Base-by-base conservation (phyloP, 2,329 filamentous ascomycete species). In the Cercospora zeae-maydis region DNA sequence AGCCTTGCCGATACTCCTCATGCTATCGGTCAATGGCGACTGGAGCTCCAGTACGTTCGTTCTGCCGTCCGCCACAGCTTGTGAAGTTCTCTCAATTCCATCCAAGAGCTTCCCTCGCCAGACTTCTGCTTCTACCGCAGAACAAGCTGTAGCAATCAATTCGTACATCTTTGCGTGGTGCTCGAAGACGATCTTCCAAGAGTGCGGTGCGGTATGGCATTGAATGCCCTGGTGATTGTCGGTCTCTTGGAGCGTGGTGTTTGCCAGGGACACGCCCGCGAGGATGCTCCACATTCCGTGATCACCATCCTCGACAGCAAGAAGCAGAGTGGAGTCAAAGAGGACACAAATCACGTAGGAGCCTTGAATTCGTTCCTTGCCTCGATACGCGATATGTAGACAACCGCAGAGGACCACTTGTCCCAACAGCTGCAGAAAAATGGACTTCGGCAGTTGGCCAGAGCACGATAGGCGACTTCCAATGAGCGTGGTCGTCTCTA, bases 181-280 rank as follows among this genome's bases (percentile, higher is more conserved):
- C 73, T 95, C 88, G 71, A 98, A 97, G 2, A 91, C 82, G 10
- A 97, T 72, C 74, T 98, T 99, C 93, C 93, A 98, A 1, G 92
- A 95, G 75, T 91, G 91, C 0, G 90, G 87, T 0, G 91, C 90
- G 2, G 90, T 91, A 66, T 95, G 88, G 71, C 92, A 97, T 80
- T 93, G 92, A 7, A 98, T 75, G 0, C 91, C 91, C 81, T 86
- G 83, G 19, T 88, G 88, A 73, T 93, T 93, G 72, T 93, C 88
- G 3, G 85, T 80, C 61, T 90, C 85, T 73, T 93, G 89, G 31
- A 95, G 76, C 62, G 81, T 88, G 55, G 87, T 79, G 63, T 85
- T 86, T 49, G 80, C 81, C 31, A 96, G 77, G 55, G 87, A 81
- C 65, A 97, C 86, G 66, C 88, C 91, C 39, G 90, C 90, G 64